Evolutionary conservation across 805 yeast species (phyloP).

Genomic region (Priceomyces haplophilus): DNA sequence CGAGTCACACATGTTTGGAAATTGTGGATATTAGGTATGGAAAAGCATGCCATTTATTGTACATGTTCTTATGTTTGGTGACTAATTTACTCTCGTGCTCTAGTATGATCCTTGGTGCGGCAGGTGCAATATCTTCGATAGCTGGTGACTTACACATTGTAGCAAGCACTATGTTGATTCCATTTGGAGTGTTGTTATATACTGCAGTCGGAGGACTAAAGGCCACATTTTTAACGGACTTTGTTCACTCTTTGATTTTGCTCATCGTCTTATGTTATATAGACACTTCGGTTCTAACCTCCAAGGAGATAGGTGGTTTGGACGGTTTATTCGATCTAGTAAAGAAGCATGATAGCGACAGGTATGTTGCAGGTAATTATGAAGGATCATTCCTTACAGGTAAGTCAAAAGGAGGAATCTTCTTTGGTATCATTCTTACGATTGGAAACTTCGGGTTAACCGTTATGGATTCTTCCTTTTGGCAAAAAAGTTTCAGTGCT

Average conservation of each 20-base stretch:
- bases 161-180: conserved; percentile 27
- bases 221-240: conserved; percentile 51
- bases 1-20: conserved; percentile 28
- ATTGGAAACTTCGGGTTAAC: conserved; percentile 37
- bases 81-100: conserved; percentile 25
- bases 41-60: conserved; percentile 19
- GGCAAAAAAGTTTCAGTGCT: conserved; percentile 41
- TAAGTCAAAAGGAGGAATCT: conserved; percentile 29
- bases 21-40: conserved; percentile 29
- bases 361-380: conserved; percentile 30
- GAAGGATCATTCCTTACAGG: conserved; percentile 36
- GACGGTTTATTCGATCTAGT: conserved; percentile 25
- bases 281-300: conserved; percentile 23
- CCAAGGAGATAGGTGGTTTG: conserved; percentile 25
- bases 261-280: conserved; percentile 25
- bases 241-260: conserved; percentile 25
- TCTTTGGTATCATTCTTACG: conserved; percentile 33
- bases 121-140: conserved; percentile 25
- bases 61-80: conserved; percentile 22
- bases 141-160: conserved; percentile 27
- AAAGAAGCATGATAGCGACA: conserved; percentile 11
- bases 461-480: conserved; percentile 38
- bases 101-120: conserved; percentile 26
- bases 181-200: conserved; percentile 42
- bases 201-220: conserved; percentile 51